phyloP scores from a whole-genome alignment of 257 asterid genomes.

The Buddleja alternifolia region DNA sequence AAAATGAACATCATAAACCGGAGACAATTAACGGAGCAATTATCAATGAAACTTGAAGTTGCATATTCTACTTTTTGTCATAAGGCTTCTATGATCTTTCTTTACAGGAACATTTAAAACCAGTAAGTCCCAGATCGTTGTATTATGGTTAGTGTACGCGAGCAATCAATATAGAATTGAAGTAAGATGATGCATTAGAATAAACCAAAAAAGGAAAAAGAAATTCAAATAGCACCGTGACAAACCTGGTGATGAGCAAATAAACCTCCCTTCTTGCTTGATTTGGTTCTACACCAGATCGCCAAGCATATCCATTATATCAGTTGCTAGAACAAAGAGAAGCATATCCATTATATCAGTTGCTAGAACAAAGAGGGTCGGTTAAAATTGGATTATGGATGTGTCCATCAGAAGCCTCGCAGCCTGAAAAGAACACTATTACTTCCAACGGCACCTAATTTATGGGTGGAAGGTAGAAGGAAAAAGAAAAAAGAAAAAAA shows the following conservation, averaged over 20 bases:
- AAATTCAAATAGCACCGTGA: constrained; percentile 22
- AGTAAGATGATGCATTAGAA: constrained; percentile 1
- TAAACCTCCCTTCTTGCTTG: constrained; percentile 52
- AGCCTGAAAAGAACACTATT: constrained; percentile 54
- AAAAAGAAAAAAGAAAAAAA: no score
- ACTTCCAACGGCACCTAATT: constrained; percentile 16
- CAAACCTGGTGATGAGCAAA: constrained; percentile 65
- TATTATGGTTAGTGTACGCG: no score
- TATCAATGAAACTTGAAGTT: constrained; percentile 20
- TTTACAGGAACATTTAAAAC: no score
- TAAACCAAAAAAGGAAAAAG: constrained; percentile 13
- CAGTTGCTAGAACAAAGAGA: no score
- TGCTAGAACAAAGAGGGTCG: constrained; percentile 75
- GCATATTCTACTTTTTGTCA: neutral
- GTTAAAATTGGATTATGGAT: constrained; percentile 70
- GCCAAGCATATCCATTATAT: constrained; percentile 85
- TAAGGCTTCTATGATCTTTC: no score
- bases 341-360: no score
- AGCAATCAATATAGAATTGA: no score
- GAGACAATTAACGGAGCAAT: constrained; percentile 1
- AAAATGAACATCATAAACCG: constrained; percentile 19
- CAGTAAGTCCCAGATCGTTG: neutral
- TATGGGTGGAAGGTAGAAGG: no score
- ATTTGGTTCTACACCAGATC: constrained; percentile 84
- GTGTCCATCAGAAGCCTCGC: constrained; percentile 83